phyloP scores from a whole-genome alignment of 2,329 filamentous ascomycete species.

The Penicillium sp. region DNA sequence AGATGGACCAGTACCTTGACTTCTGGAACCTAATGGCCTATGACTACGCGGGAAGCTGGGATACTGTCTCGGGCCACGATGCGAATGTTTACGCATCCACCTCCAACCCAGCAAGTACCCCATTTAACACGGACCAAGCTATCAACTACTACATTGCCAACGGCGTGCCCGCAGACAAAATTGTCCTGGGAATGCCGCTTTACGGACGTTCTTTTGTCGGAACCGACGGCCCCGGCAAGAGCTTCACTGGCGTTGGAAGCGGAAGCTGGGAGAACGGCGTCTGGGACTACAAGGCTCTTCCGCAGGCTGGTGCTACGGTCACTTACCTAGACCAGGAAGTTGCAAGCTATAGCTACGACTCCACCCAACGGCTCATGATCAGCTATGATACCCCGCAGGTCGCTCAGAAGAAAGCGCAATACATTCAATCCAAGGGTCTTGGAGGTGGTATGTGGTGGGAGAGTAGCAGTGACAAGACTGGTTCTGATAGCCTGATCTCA shows the following conservation, averaged over 20 bases:
- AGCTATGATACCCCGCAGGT: slow-evolving; percentile 72
- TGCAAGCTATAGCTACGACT: slow-evolving; percentile 73
- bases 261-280: slow-evolving; percentile 84
- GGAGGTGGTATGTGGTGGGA: slow-evolving; percentile 99
- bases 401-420: slow-evolving; percentile 68
- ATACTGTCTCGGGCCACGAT: slow-evolving; percentile 68
- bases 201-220: slow-evolving; percentile 83
- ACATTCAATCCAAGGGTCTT: slow-evolving; percentile 63
- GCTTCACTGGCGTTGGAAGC: slow-evolving; percentile 69
- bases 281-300: slow-evolving; percentile 85
- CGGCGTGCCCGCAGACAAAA: slow-evolving; percentile 66
- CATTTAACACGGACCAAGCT: slow-evolving; percentile 72
- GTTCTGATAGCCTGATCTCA: slow-evolving; percentile 64
- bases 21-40: slow-evolving; percentile 72
- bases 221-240: slow-evolving; percentile 69
- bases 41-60: slow-evolving; percentile 84
- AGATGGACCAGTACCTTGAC: slow-evolving; percentile 51
- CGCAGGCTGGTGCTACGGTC: slow-evolving; percentile 63
- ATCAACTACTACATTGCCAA: slow-evolving; percentile 66
- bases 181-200: slow-evolving; percentile 87
- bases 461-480: slow-evolving; percentile 70
- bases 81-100: slow-evolving; percentile 69
- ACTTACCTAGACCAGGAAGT: slow-evolving; percentile 58
- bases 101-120: slow-evolving; percentile 63
- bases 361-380: slow-evolving; percentile 60